These are phyloP conservation scores for Cutaneotrichosporon sp. DNA, from an alignment of 1,284 basidiomycete genomes.

Conservation along the genomic window DNA sequence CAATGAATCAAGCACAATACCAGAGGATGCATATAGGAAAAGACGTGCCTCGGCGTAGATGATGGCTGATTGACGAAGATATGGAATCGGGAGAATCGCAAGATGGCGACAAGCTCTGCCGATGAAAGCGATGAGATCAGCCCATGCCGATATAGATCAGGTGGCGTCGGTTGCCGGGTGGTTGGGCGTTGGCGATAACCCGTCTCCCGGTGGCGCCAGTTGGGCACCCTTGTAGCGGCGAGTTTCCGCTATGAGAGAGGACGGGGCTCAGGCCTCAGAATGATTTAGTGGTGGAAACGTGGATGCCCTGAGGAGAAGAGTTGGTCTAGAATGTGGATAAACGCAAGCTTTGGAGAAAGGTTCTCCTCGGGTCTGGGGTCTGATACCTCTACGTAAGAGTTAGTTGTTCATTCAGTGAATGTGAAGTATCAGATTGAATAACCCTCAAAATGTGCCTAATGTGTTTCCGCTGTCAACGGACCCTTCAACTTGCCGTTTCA, in stretches of 20 bases:
- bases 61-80: background rate
- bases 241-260: too few species aligned
- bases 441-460: background rate
- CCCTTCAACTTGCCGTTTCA: background rate
- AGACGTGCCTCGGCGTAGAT: background rate
- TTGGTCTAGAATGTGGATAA: slow-evolving; percentile 1
- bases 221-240: too few species aligned
- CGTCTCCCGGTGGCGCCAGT: background rate
- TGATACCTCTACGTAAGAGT: too few species aligned
- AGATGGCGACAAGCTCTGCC: background rate
- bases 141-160: background rate
- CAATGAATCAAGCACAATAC: background rate
- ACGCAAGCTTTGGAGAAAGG: background rate
- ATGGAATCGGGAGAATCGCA: background rate
- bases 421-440: background rate
- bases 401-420: background rate
- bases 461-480: background rate
- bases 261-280: too few species aligned
- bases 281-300: background rate
- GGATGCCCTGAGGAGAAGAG: background rate
- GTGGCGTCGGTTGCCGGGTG: background rate
- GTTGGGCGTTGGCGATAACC: background rate
- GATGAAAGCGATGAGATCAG: background rate
- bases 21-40: background rate
- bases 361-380: background rate